Evolutionary conservation across 2,329 filamentous ascomycete genomes (phyloP), one percentile per base, ranked within the genome.

Genomic region (Teratosphaeria gauchensis): DNA sequence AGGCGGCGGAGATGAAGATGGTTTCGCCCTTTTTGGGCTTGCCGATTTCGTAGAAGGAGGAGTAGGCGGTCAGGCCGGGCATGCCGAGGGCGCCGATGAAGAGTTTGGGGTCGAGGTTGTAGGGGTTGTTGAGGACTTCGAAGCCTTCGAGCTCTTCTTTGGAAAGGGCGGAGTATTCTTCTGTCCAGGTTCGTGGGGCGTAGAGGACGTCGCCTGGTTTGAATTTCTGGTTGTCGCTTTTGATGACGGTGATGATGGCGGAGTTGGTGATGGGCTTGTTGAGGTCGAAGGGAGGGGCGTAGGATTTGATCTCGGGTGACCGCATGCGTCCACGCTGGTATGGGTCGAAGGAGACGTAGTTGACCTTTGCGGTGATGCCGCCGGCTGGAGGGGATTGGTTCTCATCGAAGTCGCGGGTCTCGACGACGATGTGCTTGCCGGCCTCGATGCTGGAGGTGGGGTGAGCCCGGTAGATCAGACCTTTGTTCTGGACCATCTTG

Each of bases 301-400:
- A 94, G 9, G 88, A 90, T 75, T 87, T 84, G 70, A 76, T 67
- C 38, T 77, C 72, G 6, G 87, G 70, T 54, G 79, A 74, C 54
- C 89, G 85, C 88, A 95, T 92, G 65, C 84, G 83, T 61, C 87
- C 88, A 59, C 91, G 87, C 78, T 89, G 84, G 77, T 95, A 95
- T 1, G 90, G 90, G 73, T 95, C 90, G 75, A 87, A 87, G 48
- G 88, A 92, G 63, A 85, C 79, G 73, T 88, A 90, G 68, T 87
- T 81, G 66, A 87, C 82, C 76, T 90, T 83, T 63, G 87, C 75
- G 33, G 83, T 83, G 54, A 95, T 72, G 48, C 90, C 86, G 63
- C 88, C 87, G 52, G 84, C 80, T 31, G 76, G 75, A 54, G 84
- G 80, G 4, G 81, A 71, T 55, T 81, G 77, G 28, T 84, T 75